A percentile compares a stretch with the other conserved stretches of the same genome.
These are phyloP conservation scores for Schrenkiella parvula DNA, from an alignment of 345 rosid genomes.

Conservation along the genomic window DNA sequence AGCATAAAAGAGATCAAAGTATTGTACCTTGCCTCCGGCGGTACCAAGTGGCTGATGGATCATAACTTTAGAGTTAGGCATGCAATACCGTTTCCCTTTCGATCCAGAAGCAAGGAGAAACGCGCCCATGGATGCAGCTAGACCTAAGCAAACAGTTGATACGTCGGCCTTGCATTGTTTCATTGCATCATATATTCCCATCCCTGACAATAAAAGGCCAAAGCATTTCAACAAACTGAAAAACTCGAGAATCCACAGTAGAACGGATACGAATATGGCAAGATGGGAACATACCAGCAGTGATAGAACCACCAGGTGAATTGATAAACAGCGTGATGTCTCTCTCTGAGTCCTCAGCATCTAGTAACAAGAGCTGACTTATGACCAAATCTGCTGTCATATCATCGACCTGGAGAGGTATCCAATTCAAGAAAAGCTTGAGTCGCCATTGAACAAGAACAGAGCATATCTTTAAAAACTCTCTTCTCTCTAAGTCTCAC, in stretches of 20 bases:
- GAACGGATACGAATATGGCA: not conserved
- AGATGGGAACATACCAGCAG: constrained; percentile 55
- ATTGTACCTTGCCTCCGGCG: constrained; percentile 76
- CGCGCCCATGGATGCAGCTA: constrained; percentile 95
- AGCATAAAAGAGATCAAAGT: constrained; percentile 1
- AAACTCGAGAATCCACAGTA: not conserved
- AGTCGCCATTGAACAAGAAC: not conserved
- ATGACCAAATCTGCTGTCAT: constrained; percentile 77
- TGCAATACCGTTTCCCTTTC: constrained; percentile 90
- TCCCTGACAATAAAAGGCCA: constrained; percentile 34
- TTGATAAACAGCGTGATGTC: constrained; percentile 82
- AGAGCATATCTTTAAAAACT: not conserved
- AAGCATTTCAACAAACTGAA: not conserved
- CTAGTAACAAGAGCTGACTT: constrained; percentile 86
- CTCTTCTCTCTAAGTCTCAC: not conserved
- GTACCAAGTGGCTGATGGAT: constrained; percentile 92
- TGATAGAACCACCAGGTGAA: constrained; percentile 91
- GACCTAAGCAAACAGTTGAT: constrained; percentile 87
- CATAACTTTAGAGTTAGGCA: constrained; percentile 96
- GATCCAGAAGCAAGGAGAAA: constrained; percentile 84
- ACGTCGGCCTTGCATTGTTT: constrained; percentile 93
- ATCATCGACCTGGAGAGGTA: constrained; percentile 68
- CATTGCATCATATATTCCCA: constrained; percentile 98
- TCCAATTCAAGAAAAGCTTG: not conserved
- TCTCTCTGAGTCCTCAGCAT: constrained; percentile 73